Evolutionary conservation across 1,284 basidiomycete species (phyloP), one percentile per base, ranked within the genome.

Genomic region (Sporisorium reilianum): DNA sequence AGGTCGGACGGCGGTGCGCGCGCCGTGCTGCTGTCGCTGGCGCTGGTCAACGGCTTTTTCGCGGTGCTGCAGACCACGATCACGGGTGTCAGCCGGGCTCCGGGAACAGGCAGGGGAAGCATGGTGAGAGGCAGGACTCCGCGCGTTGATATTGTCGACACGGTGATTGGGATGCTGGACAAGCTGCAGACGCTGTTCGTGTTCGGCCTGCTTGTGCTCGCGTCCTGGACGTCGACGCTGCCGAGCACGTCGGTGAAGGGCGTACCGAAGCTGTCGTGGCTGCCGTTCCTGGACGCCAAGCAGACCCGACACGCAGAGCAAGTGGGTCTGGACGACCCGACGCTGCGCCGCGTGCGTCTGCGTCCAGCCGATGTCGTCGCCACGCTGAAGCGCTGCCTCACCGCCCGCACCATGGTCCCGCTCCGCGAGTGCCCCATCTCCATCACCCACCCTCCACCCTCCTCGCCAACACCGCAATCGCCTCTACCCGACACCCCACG

Each of bases 161-260:
- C 65, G 3, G 28, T 68, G 23, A 44, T 68, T 10, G 48, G 54
- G 30, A 38, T 68, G 46, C 55, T 68, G 12, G 65, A 68, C 51
- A 57, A 55, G 41, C 52, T 68, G 10, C 65, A 68, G 28, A 62
- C 65, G 12, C 18, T 68, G 41, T n/a, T 68, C n/a, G 51, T 68
- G 8, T 68, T 68, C 23, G 65, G 50, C 3, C 42, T 68, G 45
- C 55, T 68, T 5, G 52, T 68, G n/a, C 41, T 68, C 11, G 65
- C 65, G 10, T 68, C 65, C 1, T 68, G 65, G 65, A 58, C 65
- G 2, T 68, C 51, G 18, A 45, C 48, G 8, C 32, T 68, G 11
- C 55, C 59, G 2, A 18, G 22, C 1, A 20, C 55, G 1, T 6
- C 22, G 14, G 10, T n/a, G 11, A 32, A 44, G 18, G 30, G 30